Conservation (phyloP, 1,284 basidiomycete species). For the Rugosomyces carneus region DNA sequence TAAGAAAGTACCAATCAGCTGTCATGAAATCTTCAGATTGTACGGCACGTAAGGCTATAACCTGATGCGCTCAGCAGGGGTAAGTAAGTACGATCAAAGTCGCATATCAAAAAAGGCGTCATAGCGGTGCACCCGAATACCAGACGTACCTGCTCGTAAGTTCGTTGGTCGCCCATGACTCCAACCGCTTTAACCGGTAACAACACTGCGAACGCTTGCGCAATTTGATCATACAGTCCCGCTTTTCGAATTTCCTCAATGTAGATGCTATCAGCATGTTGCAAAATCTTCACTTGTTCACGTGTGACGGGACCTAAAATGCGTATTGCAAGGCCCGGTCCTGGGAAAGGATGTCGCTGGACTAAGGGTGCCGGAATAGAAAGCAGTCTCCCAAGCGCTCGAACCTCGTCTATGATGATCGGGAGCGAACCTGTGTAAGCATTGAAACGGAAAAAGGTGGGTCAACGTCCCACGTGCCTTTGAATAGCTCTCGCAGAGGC, state of each 20-base stretch:
- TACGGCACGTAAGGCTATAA: slow-evolving; percentile 87
- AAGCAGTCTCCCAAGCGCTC: slow-evolving; percentile 86
- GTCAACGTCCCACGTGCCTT: slow-evolving; percentile 52
- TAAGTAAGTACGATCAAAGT: background rate
- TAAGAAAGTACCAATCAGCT: slow-evolving; percentile 73
- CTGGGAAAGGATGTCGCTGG: slow-evolving; percentile 98
- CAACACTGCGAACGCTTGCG: slow-evolving; percentile 95
- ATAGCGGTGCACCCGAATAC: background rate
- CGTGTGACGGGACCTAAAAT: slow-evolving; percentile 94
- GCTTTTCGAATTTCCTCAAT: slow-evolving; percentile 97
- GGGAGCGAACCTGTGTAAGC: slow-evolving; percentile 3
- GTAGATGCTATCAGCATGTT: slow-evolving; percentile 94
- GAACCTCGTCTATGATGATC: slow-evolving; percentile 78
- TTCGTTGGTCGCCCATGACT: slow-evolving; percentile 95
- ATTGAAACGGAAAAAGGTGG: slow-evolving; percentile 3
- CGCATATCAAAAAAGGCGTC: background rate
- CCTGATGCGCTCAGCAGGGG: slow-evolving; percentile 33
- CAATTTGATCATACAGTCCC: slow-evolving; percentile 89
- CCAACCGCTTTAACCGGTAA: slow-evolving; percentile 97
- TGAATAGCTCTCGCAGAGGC: slow-evolving; percentile 96
- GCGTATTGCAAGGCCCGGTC: slow-evolving; percentile 97
- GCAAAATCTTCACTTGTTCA: slow-evolving; percentile 91
- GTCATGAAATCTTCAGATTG: slow-evolving; percentile 97
- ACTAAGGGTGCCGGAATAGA: slow-evolving; percentile 92
- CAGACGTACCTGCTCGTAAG: slow-evolving; percentile 84